phyloP scores from a whole-genome alignment of 306 rosid species.

The Coriaria nepalensis region DNA sequence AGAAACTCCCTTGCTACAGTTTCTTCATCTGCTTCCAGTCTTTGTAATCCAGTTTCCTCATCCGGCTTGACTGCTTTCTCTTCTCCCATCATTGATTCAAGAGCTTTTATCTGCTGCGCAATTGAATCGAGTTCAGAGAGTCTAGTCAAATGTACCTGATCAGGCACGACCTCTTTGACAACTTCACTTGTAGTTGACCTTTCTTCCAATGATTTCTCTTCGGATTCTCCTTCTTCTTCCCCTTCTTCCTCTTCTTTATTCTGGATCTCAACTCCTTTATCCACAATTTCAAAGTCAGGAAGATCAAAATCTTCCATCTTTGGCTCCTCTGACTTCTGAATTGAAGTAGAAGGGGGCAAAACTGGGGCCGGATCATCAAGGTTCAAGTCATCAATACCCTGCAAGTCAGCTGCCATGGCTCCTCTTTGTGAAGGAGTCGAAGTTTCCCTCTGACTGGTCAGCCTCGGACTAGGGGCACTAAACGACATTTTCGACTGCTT shows the following conservation, averaged over 20 bases:
- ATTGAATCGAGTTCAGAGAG: conserved; percentile 70
- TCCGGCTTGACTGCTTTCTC: conserved; percentile 24
- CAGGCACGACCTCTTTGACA: conserved; percentile 70
- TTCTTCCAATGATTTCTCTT: conserved; percentile 24
- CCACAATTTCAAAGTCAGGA: conserved; percentile 79
- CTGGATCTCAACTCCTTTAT: conserved; percentile 81
- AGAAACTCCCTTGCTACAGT: conserved; percentile 80
- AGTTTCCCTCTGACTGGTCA: conserved; percentile 41
- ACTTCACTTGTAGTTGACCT: conserved; percentile 48
- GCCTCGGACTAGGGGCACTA: conserved; percentile 80
- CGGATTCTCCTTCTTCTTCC: conserved; percentile 26
- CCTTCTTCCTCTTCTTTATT: conserved; percentile 28
- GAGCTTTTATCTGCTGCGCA: conserved; percentile 89
- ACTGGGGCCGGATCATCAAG: conserved; percentile 78
- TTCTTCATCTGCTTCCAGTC: conserved; percentile 76
- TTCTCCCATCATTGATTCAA: conserved; percentile 71
- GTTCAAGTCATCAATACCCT: conserved; percentile 76
- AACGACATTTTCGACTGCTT: conserved; percentile 83
- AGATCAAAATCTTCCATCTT: conserved; percentile 70
- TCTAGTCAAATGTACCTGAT: conserved; percentile 41
- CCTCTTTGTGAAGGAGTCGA: conserved; percentile 56
- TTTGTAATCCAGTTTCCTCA: conserved; percentile 40
- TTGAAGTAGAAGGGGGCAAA: conserved; percentile 22
- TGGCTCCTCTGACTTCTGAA: conserved; percentile 26
- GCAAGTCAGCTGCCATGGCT: conserved; percentile 22